Percentiles rank a stretch among this genome's conserved stretches.
Evolutionary conservation across 2,329 filamentous ascomycete genomes (phyloP).

Genomic region (Stagonosporopsis cucurbitacearum): DNA sequence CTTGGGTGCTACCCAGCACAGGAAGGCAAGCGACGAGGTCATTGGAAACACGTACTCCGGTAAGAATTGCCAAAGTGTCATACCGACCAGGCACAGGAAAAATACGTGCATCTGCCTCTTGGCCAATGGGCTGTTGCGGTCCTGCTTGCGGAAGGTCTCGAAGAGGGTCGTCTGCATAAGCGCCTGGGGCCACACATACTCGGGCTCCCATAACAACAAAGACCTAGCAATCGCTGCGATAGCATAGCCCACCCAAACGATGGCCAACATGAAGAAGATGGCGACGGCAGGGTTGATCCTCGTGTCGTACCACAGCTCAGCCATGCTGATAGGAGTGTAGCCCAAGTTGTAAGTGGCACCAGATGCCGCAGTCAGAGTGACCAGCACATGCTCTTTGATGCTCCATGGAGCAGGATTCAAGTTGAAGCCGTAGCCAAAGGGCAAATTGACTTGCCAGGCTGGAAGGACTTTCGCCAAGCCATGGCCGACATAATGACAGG

Average conservation of each 20-base stretch:
- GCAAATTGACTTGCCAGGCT: constrained; percentile 55
- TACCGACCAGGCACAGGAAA: constrained; percentile 59
- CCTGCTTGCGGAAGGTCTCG: constrained; percentile 62
- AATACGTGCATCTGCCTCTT: constrained; percentile 64
- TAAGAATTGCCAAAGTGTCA: constrained; percentile 67
- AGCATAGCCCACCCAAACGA: constrained; percentile 65
- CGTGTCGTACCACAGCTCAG: constrained; percentile 64
- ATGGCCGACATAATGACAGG: constrained; percentile 61
- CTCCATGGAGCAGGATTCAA: constrained; percentile 65
- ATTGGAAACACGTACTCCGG: constrained; percentile 68
- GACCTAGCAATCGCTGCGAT: constrained; percentile 65
- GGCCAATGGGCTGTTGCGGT: constrained; percentile 58
- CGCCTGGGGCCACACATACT: constrained; percentile 61
- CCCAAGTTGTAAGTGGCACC: constrained; percentile 42
- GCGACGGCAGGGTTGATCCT: constrained; percentile 60
- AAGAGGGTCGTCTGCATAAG: constrained; percentile 65
- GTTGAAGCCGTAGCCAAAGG: constrained; percentile 58
- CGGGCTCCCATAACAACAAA: constrained; percentile 64
- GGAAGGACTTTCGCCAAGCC: constrained; percentile 62
- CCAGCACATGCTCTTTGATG: constrained; percentile 63
- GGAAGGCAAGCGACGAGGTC: constrained; percentile 64
- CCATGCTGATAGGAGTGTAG: constrained; percentile 59
- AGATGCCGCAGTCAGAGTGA: constrained; percentile 55
- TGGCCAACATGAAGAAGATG: constrained; percentile 67
- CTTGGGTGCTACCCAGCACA: constrained; percentile 68